phyloP scores from a whole-genome alignment of 78 protist genomes.

The Cavenderia fasciculata region DNA sequence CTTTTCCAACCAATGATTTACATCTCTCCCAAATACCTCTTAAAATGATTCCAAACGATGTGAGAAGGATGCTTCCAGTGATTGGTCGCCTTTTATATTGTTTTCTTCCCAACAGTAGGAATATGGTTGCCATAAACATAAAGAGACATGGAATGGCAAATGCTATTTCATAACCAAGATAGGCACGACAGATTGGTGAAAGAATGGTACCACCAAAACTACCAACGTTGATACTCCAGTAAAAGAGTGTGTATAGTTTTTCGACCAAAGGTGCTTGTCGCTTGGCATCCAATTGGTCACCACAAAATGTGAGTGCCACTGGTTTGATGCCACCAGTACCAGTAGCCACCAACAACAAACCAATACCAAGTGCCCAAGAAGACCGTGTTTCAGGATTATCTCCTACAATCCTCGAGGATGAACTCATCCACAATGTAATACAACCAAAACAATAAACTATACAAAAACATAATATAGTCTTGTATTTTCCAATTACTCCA shows the following conservation, averaged over 20 bases:
- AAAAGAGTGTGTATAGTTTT: slow-evolving; percentile 72
- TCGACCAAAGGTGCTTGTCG: slow-evolving; percentile 27
- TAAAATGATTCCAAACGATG: neutral
- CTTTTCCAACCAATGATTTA: neutral
- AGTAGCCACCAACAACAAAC: slow-evolving; percentile 76
- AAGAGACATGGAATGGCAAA: slow-evolving; percentile 85
- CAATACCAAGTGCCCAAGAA: slow-evolving; percentile 42
- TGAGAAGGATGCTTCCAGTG: slow-evolving; percentile 7
- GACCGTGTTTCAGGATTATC: slow-evolving; percentile 35
- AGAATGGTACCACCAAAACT: slow-evolving; percentile 57
- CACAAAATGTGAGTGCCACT: slow-evolving; percentile 75
- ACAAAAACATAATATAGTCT: slow-evolving; percentile 61
- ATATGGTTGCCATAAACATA: slow-evolving; percentile 24
- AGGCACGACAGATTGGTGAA: slow-evolving; percentile 66
- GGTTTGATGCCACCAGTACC: slow-evolving; percentile 89
- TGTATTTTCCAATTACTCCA: slow-evolving; percentile 70
- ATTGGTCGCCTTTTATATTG: slow-evolving; percentile 55
- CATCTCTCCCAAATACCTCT: neutral
- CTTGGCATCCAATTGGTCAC: slow-evolving; percentile 83
- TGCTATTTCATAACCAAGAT: slow-evolving; percentile 79
- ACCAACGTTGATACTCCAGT: slow-evolving; percentile 84
- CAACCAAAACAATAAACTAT: slow-evolving; percentile 74
- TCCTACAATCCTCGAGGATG: slow-evolving; percentile 78
- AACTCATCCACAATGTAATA: slow-evolving; percentile 49
- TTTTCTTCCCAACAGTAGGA: slow-evolving; percentile 45